Percentiles rank a stretch among this genome's conserved stretches.
Evolutionary conservation across 176 grass and related monocot species (phyloP).

Genomic region (Bonia amplexicaulis): DNA sequence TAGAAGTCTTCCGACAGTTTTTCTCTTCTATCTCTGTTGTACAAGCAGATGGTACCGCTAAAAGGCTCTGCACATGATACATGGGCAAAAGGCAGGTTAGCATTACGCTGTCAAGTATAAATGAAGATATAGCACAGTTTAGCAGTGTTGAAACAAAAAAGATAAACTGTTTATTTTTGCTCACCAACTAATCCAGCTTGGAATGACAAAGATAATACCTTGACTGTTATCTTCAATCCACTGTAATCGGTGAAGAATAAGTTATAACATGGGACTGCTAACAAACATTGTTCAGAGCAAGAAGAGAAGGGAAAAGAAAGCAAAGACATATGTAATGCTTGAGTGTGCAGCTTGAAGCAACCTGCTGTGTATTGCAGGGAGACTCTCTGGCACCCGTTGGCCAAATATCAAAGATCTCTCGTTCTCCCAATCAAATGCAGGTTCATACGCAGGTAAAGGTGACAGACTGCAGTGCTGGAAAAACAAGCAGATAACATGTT

Average conservation of each 20-base stretch:
- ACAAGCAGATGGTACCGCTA: constrained; percentile 96
- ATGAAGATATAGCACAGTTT: background rate
- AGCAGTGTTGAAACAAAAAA: constrained; percentile 18
- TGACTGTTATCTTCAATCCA: constrained; percentile 95
- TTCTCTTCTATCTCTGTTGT: constrained; percentile 95
- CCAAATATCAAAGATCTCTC: constrained; percentile 97
- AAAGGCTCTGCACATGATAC: constrained; percentile 70
- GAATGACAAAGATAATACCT: constrained; percentile 94
- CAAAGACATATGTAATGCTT: background rate
- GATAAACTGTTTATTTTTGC: constrained; percentile 28
- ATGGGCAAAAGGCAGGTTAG: constrained; percentile 20
- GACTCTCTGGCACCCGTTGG: constrained; percentile 75
- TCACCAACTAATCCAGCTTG: constrained; percentile 95
- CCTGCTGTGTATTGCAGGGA: constrained; percentile 73
- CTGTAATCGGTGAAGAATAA: constrained; percentile 43
- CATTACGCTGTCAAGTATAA: background rate
- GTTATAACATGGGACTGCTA: constrained; percentile 32
- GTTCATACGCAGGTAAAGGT: constrained; percentile 86
- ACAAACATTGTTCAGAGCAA: background rate
- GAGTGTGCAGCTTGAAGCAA: constrained; percentile 37
- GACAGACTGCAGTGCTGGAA: constrained; percentile 83
- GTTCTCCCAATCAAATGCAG: constrained; percentile 99
- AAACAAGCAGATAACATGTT: constrained; percentile 12
- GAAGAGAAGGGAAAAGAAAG: background rate
- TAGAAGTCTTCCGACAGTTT: constrained; percentile 93